Evolutionary conservation across 495 filamentous ascomycete species (phyloP).

Genomic region (Ramalina intermedia): DNA sequence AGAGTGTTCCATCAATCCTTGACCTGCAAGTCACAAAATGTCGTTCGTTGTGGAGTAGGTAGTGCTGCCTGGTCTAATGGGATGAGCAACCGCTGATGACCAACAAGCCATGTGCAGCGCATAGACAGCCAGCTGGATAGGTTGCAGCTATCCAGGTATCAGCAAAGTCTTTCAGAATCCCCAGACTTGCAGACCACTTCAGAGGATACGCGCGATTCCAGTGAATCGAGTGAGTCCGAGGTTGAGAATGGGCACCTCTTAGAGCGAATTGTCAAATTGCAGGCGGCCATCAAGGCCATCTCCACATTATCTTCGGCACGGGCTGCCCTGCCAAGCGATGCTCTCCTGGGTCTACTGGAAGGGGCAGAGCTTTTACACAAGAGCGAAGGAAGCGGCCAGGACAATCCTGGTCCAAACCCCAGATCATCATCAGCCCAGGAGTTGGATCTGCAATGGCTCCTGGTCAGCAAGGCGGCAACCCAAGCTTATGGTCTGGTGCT

Average conservation of each 20-base stretch:
- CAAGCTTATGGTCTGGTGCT: conserved; percentile 71
- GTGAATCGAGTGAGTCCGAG: neutral
- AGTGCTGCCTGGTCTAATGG: neutral
- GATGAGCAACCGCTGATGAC: neutral
- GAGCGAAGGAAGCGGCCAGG: neutral
- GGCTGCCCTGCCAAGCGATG: conserved; percentile 32
- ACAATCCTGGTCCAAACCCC: conserved; percentile 10
- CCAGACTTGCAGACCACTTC: conserved; percentile 8
- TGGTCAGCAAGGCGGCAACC: conserved; percentile 71
- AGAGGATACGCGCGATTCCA: conserved; percentile 5
- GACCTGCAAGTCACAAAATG: conserved; percentile 28
- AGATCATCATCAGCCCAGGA: conserved; percentile 32
- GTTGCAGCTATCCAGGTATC: conserved; percentile 35
- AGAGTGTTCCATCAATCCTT: too few species aligned
- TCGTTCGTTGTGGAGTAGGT: conserved; percentile 55
- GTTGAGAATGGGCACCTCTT: neutral
- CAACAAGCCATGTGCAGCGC: conserved; percentile 55
- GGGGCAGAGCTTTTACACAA: conserved; percentile 35
- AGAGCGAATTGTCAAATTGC: conserved; percentile 27
- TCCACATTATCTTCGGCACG: conserved; percentile 48
- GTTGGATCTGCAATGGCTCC: conserved; percentile 71
- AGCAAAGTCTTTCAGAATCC: conserved; percentile 11
- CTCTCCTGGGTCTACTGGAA: conserved; percentile 43
- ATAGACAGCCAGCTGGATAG: conserved; percentile 72
- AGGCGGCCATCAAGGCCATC: conserved; percentile 51